These are phyloP conservation scores for Daldinia sp. DNA, from an alignment of 2,329 filamentous ascomycete species.

Conservation along the genomic window DNA sequence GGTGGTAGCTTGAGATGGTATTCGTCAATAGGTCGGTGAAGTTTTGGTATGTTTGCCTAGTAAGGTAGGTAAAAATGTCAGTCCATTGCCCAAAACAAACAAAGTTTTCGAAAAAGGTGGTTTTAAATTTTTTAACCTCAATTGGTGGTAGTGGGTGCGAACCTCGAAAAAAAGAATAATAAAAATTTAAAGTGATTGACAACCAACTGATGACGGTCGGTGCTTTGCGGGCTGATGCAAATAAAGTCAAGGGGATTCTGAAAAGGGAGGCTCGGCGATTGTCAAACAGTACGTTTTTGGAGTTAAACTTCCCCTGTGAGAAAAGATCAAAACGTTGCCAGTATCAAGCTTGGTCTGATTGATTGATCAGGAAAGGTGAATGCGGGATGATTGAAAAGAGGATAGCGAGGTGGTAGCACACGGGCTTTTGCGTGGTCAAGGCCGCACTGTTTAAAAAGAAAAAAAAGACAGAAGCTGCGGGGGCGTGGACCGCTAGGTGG, in stretches of 20 bases:
- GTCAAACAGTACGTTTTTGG: slow-evolving; percentile 48
- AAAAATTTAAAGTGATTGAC: slow-evolving; percentile 21
- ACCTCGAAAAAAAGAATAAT: slow-evolving; percentile 8
- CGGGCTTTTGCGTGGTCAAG: slow-evolving; percentile 52
- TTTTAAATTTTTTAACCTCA: slow-evolving; percentile 2
- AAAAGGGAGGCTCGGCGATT: slow-evolving; percentile 36
- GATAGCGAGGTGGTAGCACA: slow-evolving; percentile 60
- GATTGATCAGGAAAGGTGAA: slow-evolving; percentile 59
- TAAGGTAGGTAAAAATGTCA: slow-evolving; percentile 34
- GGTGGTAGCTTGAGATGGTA: slow-evolving; percentile 19
- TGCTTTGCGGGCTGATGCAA: slow-evolving; percentile 26
- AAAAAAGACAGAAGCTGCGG: slow-evolving; percentile 45
- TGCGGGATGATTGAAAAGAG: slow-evolving; percentile 60
- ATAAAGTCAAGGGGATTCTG: slow-evolving; percentile 31
- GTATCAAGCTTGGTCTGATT: slow-evolving; percentile 51
- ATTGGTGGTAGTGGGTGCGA: slow-evolving; percentile 1
- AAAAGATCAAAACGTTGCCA: slow-evolving; percentile 51
- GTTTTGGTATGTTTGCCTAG: slow-evolving; percentile 25
- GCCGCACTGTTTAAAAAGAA: slow-evolving; percentile 54
- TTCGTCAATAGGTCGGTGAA: slow-evolving; percentile 3
- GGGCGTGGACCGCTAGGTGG: slow-evolving; percentile 34
- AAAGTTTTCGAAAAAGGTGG: background rate
- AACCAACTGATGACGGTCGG: slow-evolving; percentile 16
- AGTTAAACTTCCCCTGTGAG: slow-evolving; percentile 50
- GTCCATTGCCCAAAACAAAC: slow-evolving; percentile 36